These are phyloP conservation scores for Incumbomyces delicatus DNA, from an alignment of 2,329 filamentous ascomycete species.

Conservation along the genomic window DNA sequence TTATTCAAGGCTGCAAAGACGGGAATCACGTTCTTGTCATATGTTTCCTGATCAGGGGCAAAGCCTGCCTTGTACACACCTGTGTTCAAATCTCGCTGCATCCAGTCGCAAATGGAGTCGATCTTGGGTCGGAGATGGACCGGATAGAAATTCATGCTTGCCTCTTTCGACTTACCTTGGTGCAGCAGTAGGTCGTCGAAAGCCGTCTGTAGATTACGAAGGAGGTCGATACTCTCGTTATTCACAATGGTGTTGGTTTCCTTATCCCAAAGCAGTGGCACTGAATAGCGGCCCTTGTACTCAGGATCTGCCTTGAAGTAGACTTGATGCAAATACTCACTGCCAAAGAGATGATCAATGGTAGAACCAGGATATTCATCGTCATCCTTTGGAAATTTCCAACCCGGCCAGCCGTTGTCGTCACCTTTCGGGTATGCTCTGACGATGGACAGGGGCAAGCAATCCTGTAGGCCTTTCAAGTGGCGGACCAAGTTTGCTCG, in stretches of 20 bases:
- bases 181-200: slow-evolving; percentile 42
- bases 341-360: slow-evolving; percentile 49
- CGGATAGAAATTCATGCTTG: slow-evolving; percentile 44
- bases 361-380: slow-evolving; percentile 51
- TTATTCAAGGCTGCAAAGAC: slow-evolving; percentile 53
- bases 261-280: slow-evolving; percentile 55
- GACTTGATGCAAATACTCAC: slow-evolving; percentile 50
- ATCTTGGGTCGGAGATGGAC: slow-evolving; percentile 38
- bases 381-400: slow-evolving; percentile 46
- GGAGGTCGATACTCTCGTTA: slow-evolving; percentile 51
- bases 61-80: slow-evolving; percentile 57
- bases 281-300: slow-evolving; percentile 53
- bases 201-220: slow-evolving; percentile 48
- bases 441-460: slow-evolving; percentile 47
- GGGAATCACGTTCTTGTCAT: slow-evolving; percentile 44
- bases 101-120: slow-evolving; percentile 44
- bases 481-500: slow-evolving; percentile 49
- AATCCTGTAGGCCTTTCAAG: slow-evolving; percentile 46
- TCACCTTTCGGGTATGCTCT: slow-evolving; percentile 59
- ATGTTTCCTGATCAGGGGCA: slow-evolving; percentile 44
- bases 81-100: slow-evolving; percentile 47
- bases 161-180: slow-evolving; percentile 26
- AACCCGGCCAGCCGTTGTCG: slow-evolving; percentile 53
- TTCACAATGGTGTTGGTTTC: slow-evolving; percentile 47
- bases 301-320: slow-evolving; percentile 53